Evolutionary conservation across 2,329 filamentous ascomycete genomes (phyloP), one percentile per base, ranked within the genome.

Genomic region (Geosmithia flava): DNA sequence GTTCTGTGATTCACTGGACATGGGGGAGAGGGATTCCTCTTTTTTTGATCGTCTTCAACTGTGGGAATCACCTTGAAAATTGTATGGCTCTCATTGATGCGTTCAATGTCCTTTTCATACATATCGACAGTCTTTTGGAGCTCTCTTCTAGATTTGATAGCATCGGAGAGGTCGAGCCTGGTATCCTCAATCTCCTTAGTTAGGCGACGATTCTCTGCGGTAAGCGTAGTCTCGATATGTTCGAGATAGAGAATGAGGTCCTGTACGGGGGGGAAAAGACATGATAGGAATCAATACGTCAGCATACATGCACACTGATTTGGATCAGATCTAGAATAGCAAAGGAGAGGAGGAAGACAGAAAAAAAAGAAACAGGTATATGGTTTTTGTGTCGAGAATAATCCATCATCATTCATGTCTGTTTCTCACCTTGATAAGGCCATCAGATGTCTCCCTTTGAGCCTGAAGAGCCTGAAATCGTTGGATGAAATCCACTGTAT

Each of bases 111-210:
- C n/a, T 16, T 46, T n/a, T 43, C 20, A 13, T 43, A 47, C 16
- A 42, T 13, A 17, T 50, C 42, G n/a, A 42, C 27, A 8, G 64
- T 65, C 50, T 71, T 65, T 56, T 79, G 72, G 40, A 78, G 59
- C 7, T 77, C 71, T 49, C 73, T 64, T 51, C 72, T 65, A 4
- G 68, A 68, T 20, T 67, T 65, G 7, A 61, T 67, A n/a, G 74
- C 67, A 57, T 74, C 67, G 7, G 66, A 63, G 15, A 79, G 65
- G 53, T 80, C 75, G 51, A 78, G 66, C 47, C 68, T 63, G 33
- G 64, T 58, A 53, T 74, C 64, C 42, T 59, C 60, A 11, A 78
- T 56, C 49, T 71, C 60, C 39, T 65, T 59, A 43, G 51, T 54
- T 5, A 80, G 62, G 8, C 55, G 55, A 1, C 55, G 53, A 51